Evolutionary conservation across 345 rosid species (phyloP).

Genomic region (Ailanthus altissimus): DNA sequence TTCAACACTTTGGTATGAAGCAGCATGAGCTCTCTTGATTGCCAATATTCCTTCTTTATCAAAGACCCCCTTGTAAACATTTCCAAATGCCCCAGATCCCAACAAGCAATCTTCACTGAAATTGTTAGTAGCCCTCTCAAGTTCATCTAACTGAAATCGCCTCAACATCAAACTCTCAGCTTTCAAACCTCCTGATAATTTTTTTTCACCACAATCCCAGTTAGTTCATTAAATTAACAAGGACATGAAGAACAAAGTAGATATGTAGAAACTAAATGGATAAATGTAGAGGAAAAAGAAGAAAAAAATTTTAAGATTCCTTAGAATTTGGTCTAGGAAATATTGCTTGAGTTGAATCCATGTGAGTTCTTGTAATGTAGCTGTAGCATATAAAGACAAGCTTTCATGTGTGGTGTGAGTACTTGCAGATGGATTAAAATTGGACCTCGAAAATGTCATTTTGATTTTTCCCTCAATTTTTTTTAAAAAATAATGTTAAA

Average conservation of each 20-base stretch:
- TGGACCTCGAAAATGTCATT: neutral
- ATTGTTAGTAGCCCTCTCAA: slow-evolving; percentile 44
- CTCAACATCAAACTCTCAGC: slow-evolving; percentile 40
- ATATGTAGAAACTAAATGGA: neutral
- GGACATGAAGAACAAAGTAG: no score
- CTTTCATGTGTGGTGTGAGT: neutral
- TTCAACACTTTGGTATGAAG: slow-evolving; percentile 48
- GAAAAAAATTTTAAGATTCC: neutral
- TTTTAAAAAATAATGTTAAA: neutral
- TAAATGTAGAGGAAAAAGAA: neutral
- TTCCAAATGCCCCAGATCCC: slow-evolving; percentile 60
- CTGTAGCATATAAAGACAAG: neutral
- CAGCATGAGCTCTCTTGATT: slow-evolving; percentile 55
- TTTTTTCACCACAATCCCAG: neutral
- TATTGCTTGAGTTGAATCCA: neutral
- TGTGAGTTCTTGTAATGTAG: neutral
- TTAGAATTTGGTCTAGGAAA: neutral
- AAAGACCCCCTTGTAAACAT: slow-evolving; percentile 52
- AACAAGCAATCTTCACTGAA: slow-evolving; percentile 53
- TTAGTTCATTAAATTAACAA: no score
- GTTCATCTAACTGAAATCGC: slow-evolving; percentile 45
- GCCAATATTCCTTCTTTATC: slow-evolving; percentile 45
- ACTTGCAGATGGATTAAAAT: neutral
- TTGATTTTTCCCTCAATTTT: no score
- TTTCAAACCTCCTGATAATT: slow-evolving; percentile 30